Percentiles rank a stretch among this genome's conserved stretches.
phyloP scores from a whole-genome alignment of 2,329 filamentous ascomycete genomes.

The Monosporascus sp. region DNA sequence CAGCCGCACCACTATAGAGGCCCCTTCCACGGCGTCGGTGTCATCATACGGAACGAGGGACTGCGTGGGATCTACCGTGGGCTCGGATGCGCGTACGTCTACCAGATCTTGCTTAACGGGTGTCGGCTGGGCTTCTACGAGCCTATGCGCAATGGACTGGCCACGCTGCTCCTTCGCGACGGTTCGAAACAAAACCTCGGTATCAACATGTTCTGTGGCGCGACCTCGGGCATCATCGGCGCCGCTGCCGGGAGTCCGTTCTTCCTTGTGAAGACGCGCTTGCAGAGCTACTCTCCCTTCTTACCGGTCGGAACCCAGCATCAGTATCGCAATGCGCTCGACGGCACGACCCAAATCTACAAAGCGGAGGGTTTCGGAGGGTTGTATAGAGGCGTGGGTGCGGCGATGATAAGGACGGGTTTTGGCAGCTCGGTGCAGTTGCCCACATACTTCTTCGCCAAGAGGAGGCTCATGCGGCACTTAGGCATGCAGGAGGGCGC shows the following conservation, averaged over 20 bases:
- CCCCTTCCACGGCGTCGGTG: constrained; percentile 82
- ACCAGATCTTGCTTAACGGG: constrained; percentile 93
- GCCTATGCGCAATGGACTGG: constrained; percentile 71
- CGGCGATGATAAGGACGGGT: constrained; percentile 92
- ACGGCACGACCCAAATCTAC: constrained; percentile 80
- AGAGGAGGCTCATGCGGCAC: constrained; percentile 75
- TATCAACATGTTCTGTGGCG: constrained; percentile 91
- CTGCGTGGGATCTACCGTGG: constrained; percentile 80
- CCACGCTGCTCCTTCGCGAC: constrained; percentile 66
- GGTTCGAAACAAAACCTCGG: constrained; percentile 73
- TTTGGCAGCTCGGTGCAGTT: constrained; percentile 95
- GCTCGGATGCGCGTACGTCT: constrained; percentile 87
- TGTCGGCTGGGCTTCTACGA: constrained; percentile 98
- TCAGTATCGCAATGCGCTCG: constrained; percentile 76
- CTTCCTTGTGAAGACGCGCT: constrained; percentile 93
- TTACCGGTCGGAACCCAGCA: constrained; percentile 97
- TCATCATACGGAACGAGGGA: constrained; percentile 89
- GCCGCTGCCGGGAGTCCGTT: constrained; percentile 93
- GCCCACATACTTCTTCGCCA: constrained; percentile 97
- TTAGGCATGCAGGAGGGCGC: constrained; percentile 87
- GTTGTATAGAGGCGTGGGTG: constrained; percentile 83
- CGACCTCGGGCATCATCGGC: constrained; percentile 81
- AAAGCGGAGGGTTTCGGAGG: constrained; percentile 69
- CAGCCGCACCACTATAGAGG: constrained; percentile 86
- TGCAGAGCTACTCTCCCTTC: constrained; percentile 91